These are phyloP conservation scores for Podospora didyma DNA, from an alignment of 495 filamentous ascomycete genomes.

Conservation along the genomic window DNA sequence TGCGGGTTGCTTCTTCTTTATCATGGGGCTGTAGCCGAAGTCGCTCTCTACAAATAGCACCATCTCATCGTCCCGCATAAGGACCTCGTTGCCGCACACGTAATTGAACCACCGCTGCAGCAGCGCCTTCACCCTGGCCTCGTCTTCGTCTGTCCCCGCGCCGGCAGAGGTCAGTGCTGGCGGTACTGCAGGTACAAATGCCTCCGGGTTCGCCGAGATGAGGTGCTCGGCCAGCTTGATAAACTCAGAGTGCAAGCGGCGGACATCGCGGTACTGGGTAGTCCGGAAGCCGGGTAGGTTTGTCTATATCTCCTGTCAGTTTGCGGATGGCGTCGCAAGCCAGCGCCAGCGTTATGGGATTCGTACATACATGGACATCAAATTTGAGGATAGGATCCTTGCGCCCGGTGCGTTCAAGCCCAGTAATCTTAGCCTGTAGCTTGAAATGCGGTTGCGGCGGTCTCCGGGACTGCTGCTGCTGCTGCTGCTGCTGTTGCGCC, in stretches of 20 bases:
- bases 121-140: slow-evolving; percentile 76
- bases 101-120: slow-evolving; percentile 96
- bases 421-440: slow-evolving; percentile 90
- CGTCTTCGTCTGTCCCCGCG: slow-evolving; percentile 95
- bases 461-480: slow-evolving; percentile 46
- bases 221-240: slow-evolving; percentile 91
- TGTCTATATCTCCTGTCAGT: slow-evolving; percentile 54
- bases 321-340: not conserved
- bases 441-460: slow-evolving; percentile 66
- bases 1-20: slow-evolving; percentile 93
- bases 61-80: slow-evolving; percentile 95
- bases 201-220: slow-evolving; percentile 92
- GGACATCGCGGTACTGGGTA: slow-evolving; percentile 95
- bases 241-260: slow-evolving; percentile 93
- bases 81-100: slow-evolving; percentile 83
- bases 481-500: slow-evolving; percentile 34
- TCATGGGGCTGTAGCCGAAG: slow-evolving; percentile 94
- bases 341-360: not conserved
- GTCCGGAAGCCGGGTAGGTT: slow-evolving; percentile 97
- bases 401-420: slow-evolving; percentile 83
- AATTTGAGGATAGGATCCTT: slow-evolving; percentile 95
- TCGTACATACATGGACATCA: slow-evolving; percentile 77
- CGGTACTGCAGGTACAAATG: slow-evolving; percentile 94
- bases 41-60: slow-evolving; percentile 96
- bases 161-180: slow-evolving; percentile 87